Percentiles rank a stretch among this genome's conserved stretches.
Conservation (phyloP, 345 rosid genomes). For the Eucalyptus urophylla region DNA sequence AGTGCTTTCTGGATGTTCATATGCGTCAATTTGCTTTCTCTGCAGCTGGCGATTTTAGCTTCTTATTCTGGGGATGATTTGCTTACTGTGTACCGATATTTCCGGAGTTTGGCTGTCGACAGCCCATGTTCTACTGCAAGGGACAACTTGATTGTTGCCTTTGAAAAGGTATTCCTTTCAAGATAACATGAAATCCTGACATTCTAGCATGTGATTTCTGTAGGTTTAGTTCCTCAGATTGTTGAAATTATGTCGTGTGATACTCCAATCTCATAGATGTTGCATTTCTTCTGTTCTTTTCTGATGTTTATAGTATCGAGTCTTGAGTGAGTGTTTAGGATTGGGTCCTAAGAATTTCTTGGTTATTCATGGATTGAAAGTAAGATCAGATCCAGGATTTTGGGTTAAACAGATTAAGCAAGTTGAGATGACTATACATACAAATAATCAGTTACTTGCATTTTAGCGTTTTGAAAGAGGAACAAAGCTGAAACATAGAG, state of each 20-base stretch:
- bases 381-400: neutral
- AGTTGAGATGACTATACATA: neutral
- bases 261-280: neutral
- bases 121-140: constrained; percentile 92
- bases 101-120: constrained; percentile 91
- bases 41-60: constrained; percentile 94
- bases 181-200: neutral
- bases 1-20: neutral
- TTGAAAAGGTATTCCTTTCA: constrained; percentile 66
- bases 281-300: neutral
- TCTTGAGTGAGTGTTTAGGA: neutral
- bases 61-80: constrained; percentile 82
- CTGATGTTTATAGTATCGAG: neutral
- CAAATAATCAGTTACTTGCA: neutral
- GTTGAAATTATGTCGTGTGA: neutral
- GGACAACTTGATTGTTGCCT: constrained; percentile 92
- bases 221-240: neutral
- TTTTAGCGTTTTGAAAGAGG: neutral
- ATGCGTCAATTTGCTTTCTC: neutral
- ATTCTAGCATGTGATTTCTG: neutral
- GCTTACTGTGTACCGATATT: constrained; percentile 75
- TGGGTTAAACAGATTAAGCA: neutral
- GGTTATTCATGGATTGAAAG: neutral
- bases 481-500: neutral
- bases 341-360: neutral